Conservation (phyloP, 2,329 filamentous ascomycete species). For the Ophiocordyceps unilateralis region DNA sequence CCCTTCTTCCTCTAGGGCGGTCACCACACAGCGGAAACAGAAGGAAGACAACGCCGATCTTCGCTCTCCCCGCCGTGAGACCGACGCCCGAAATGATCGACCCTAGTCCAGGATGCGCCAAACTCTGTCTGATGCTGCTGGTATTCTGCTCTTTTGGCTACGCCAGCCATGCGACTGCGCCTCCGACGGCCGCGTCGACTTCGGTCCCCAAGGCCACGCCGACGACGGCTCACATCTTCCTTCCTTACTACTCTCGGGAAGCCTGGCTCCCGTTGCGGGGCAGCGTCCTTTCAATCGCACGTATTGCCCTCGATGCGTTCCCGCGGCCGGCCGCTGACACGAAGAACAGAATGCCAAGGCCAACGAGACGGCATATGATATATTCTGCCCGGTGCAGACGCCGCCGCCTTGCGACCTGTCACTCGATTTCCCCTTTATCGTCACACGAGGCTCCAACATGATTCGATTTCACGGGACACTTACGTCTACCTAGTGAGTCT, state of each 20-base stretch:
- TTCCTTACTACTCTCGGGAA: conserved; percentile 24
- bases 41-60: background rate
- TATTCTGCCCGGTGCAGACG: conserved; percentile 27
- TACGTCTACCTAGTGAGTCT: conserved; percentile 23
- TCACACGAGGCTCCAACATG: conserved; percentile 27
- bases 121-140: conserved; percentile 10
- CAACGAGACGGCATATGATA: conserved; percentile 26
- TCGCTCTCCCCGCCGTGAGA: background rate
- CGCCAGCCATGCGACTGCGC: conserved; percentile 5
- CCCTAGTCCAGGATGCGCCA: background rate
- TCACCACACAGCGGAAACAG: background rate
- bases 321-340: background rate
- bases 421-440: conserved; percentile 27
- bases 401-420: conserved; percentile 24
- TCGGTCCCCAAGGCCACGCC: conserved; percentile 6
- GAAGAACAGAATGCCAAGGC: conserved; percentile 15
- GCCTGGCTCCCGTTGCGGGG: conserved; percentile 27
- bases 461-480: conserved; percentile 25
- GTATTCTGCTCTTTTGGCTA: conserved; percentile 7
- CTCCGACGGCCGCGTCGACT: conserved; percentile 7
- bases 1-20: background rate
- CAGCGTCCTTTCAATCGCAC: conserved; percentile 26
- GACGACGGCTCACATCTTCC: conserved; percentile 25
- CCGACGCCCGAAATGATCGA: background rate
- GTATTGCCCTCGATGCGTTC: conserved; percentile 3